Evolutionary conservation across 106 monocot species (phyloP), one percentile per base, ranked within the genome.

Genomic region (Dioscorea dumetorum): DNA sequence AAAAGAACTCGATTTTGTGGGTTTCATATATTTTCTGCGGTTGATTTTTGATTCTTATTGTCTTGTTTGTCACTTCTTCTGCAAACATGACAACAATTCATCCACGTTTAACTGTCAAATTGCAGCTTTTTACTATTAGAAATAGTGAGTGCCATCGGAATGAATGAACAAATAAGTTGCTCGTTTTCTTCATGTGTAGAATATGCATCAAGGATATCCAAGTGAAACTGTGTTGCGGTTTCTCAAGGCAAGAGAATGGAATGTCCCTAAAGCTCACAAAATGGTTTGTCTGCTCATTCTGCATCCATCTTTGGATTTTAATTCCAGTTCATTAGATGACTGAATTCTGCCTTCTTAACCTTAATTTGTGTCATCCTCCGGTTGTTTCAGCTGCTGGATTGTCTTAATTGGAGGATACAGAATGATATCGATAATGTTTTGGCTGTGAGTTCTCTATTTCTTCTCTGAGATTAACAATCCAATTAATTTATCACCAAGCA

Each of bases 381-480:
- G 28, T 24, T 61, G 23, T 54, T 15, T 18, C 54, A 61, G 61
- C 28, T 61, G 11, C 22, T 61, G 22, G 61, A 61, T 57, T 69
- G 69, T 31, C 33, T 69, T n/a, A 69, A 69, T 32, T 69, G 69
- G 69, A 56, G 69, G 33, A 69, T 56, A 54, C 57, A 69, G 34
- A 69, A 69, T 69, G 69, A 69, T 5, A 69, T 69, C 24, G 69
- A 69, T 31, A 57, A 35, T 33, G 57, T 69, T 57, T 57, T 61
- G 28, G 28, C 22, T 24, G 61, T 61, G 14, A 61, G 61, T 24
- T 24, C 28, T 22, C 14, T 20, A 19, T 21, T 21, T 21, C 17
- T 60, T 12, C 21, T 61, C 23, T 41, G 41, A 41, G 6, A 10
- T 41, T 41, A 41, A 6, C 3, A 7, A 34, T 4, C 34, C 34